Conservation (phyloP, 148 eudicot species). For the Diospyros kaki region DNA sequence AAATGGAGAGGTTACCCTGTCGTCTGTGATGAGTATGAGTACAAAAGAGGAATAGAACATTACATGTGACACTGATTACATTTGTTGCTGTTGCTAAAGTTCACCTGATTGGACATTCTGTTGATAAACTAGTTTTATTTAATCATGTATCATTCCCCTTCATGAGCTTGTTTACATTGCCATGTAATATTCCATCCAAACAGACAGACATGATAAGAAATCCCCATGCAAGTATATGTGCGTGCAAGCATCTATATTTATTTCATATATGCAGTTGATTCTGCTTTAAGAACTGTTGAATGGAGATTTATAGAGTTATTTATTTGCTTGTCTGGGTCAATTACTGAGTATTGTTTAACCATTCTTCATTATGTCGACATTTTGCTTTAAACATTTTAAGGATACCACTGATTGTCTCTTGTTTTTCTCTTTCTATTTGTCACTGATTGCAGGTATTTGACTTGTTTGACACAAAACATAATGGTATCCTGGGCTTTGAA, state of each 20-base stretch:
- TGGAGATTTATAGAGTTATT: no score
- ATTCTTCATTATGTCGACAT: neutral
- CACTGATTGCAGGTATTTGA: neutral
- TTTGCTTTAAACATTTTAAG: neutral
- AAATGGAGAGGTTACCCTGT: no score
- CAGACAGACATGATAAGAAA: no score
- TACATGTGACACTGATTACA: neutral
- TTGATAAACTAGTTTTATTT: neutral
- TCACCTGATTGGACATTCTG: neutral
- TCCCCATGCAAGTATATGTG: neutral
- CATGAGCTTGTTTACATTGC: no score
- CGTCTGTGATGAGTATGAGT: no score
- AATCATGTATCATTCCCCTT: no score
- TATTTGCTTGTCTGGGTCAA: no score
- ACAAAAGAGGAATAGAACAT: no score
- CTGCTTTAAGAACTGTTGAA: no score
- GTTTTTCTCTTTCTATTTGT: neutral
- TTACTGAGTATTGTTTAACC: neutral
- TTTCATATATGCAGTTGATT: no score
- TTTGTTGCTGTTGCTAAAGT: slow-evolving; percentile 7
- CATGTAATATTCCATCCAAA: no score
- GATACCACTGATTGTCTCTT: neutral
- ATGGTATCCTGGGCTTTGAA: slow-evolving; percentile 43
- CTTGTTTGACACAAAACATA: neutral
- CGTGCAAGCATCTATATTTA: no score